phyloP scores from a whole-genome alignment of 2,329 filamentous ascomycete genomes.

The Boeremia exigua region DNA sequence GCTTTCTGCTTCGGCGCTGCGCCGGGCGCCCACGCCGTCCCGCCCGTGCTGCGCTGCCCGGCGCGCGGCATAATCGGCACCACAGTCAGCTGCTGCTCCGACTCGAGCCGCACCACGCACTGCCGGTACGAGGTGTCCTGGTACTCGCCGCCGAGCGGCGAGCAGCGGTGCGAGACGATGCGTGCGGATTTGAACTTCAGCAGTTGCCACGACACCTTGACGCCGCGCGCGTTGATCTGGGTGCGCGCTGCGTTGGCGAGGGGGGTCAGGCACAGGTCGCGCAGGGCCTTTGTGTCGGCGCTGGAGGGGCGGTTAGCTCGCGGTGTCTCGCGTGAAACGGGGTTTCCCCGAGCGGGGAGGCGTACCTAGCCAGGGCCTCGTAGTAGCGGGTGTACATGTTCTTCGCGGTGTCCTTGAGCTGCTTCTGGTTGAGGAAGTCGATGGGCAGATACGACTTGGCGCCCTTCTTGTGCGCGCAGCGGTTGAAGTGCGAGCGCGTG shows the following conservation, averaged over 20 bases:
- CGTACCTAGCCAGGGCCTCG: constrained; percentile 60
- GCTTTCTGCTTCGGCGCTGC: background rate
- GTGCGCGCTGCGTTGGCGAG: constrained; percentile 60
- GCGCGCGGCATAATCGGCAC: background rate
- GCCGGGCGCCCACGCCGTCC: constrained; percentile 1
- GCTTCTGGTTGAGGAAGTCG: constrained; percentile 17
- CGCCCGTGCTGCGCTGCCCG: background rate
- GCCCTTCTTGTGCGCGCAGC: constrained; percentile 22
- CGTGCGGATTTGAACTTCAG: constrained; percentile 48
- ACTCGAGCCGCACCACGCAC: constrained; percentile 34
- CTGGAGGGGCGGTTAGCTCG: constrained; percentile 20
- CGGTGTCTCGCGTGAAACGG: background rate
- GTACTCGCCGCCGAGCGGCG: constrained; percentile 48
- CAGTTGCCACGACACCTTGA: constrained; percentile 55
- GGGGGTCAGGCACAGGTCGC: constrained; percentile 60
- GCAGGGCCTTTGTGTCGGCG: constrained; percentile 25
- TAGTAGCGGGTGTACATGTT: constrained; percentile 68
- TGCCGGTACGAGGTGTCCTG: constrained; percentile 35
- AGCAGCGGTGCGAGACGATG: constrained; percentile 63
- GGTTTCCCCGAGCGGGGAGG: background rate
- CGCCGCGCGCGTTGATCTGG: constrained; percentile 60
- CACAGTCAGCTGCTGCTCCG: constrained; percentile 26
- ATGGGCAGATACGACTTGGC: constrained; percentile 20
- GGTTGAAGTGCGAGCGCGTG: constrained; percentile 25
- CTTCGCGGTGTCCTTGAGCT: constrained; percentile 53